phyloP scores from a whole-genome alignment of 2,329 filamentous ascomycete genomes.

The Aspergillus jensenii region DNA sequence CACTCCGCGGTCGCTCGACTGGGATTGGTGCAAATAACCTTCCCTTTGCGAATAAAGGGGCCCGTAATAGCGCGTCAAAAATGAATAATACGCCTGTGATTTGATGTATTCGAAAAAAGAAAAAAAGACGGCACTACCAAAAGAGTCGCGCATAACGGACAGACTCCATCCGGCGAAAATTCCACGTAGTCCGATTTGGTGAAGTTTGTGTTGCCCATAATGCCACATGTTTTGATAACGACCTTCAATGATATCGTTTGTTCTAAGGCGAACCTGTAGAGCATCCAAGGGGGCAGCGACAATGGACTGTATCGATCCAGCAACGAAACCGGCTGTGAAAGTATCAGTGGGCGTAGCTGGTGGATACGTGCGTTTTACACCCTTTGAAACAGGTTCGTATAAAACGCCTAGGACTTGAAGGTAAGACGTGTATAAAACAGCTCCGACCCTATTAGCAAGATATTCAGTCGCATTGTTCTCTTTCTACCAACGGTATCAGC shows the following conservation, averaged over 20 bases:
- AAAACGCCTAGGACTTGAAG: constrained; percentile 59
- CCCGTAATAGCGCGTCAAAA: constrained; percentile 60
- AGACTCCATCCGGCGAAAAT: constrained; percentile 64
- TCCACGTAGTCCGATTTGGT: constrained; percentile 59
- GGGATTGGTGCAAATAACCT: constrained; percentile 27
- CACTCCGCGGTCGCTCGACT: constrained; percentile 34
- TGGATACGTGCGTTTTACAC: constrained; percentile 60
- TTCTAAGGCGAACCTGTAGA: constrained; percentile 61
- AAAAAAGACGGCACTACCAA: constrained; percentile 64
- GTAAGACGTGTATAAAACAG: constrained; percentile 64
- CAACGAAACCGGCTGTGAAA: constrained; percentile 60
- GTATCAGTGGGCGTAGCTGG: constrained; percentile 55
- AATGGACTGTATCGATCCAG: constrained; percentile 60
- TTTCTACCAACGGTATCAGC: background rate
- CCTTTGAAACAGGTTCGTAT: constrained; percentile 58
- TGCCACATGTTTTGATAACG: constrained; percentile 65
- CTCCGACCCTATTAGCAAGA: constrained; percentile 50
- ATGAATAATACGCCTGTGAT: constrained; percentile 61
- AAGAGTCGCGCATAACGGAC: constrained; percentile 59
- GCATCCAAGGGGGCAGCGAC: constrained; percentile 65
- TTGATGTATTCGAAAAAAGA: constrained; percentile 64
- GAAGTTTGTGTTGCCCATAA: constrained; percentile 58
- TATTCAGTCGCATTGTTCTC: background rate
- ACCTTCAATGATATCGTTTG: constrained; percentile 58
- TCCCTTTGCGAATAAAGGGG: constrained; percentile 30